phyloP scores from a whole-genome alignment of 2,329 filamentous ascomycete species.

The Cordyceps cicadae region DNA sequence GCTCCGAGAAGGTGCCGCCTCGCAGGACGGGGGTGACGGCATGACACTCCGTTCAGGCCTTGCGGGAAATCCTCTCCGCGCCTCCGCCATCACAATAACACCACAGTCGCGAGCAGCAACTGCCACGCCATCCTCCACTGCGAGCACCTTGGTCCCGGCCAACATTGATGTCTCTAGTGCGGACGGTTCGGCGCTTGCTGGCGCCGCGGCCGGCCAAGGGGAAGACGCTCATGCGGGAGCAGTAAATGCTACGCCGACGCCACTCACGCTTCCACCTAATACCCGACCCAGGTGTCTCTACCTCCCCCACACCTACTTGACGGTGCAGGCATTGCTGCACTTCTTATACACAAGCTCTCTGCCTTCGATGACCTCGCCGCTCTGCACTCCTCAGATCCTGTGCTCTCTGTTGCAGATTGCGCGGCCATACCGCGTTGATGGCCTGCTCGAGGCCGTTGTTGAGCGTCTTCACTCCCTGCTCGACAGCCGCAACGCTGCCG shows the following conservation, averaged over 20 bases:
- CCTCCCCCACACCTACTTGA: slow-evolving; percentile 84
- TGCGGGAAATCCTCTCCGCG: slow-evolving; percentile 52
- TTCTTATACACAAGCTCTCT: slow-evolving; percentile 90
- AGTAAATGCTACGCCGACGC: slow-evolving; percentile 50
- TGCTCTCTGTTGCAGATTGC: slow-evolving; percentile 92
- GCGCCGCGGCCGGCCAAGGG: slow-evolving; percentile 25
- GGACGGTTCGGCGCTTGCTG: slow-evolving; percentile 23
- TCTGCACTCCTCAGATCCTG: slow-evolving; percentile 90
- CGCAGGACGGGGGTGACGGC: slow-evolving; percentile 64
- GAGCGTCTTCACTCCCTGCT: slow-evolving; percentile 82
- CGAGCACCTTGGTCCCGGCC: slow-evolving; percentile 32
- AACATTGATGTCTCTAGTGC: slow-evolving; percentile 38
- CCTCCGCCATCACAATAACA: slow-evolving; percentile 81
- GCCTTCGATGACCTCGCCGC: slow-evolving; percentile 62
- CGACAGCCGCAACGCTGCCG: slow-evolving; percentile 88
- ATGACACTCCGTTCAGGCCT: slow-evolving; percentile 63
- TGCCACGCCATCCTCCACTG: slow-evolving; percentile 39
- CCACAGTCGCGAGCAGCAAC: slow-evolving; percentile 48
- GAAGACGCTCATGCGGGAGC: slow-evolving; percentile 34
- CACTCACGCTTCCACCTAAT: slow-evolving; percentile 47
- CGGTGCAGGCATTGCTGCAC: slow-evolving; percentile 81
- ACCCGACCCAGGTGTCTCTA: slow-evolving; percentile 80
- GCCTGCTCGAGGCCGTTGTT: slow-evolving; percentile 83
- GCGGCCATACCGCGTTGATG: slow-evolving; percentile 86
- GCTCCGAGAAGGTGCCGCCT: slow-evolving; percentile 68